A percentile compares a stretch with the other conserved stretches of the same genome.
These are phyloP conservation scores for Paracorniculantispora psalliotae DNA, from an alignment of 2,329 filamentous ascomycete genomes.

Conservation along the genomic window DNA sequence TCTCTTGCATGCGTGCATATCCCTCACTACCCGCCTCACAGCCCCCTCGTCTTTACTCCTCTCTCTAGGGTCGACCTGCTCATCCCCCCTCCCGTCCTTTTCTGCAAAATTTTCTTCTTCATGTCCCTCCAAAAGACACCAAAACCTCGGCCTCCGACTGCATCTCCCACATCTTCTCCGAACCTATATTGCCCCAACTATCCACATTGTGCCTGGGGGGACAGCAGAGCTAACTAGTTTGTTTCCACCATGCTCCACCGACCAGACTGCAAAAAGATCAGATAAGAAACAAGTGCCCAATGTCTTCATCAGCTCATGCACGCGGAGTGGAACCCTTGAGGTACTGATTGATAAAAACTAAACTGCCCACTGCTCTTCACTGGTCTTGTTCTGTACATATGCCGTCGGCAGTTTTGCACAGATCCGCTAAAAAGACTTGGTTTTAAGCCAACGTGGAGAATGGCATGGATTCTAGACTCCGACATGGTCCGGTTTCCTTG, in stretches of 20 bases:
- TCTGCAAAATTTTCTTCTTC: background rate
- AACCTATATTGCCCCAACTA: background rate
- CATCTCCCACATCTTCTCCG: background rate
- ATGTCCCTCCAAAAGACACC: background rate
- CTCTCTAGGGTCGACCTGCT: constrained; percentile 9
- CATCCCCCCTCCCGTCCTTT: background rate
- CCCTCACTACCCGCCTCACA: background rate
- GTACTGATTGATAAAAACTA: constrained; percentile 13
- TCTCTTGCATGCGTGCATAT: background rate
- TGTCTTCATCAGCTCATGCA: constrained; percentile 1
- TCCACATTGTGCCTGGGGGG: background rate
- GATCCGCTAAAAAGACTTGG: constrained; percentile 7
- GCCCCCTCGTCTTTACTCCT: background rate
- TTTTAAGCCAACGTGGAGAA: constrained; percentile 1
- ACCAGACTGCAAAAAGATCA: constrained; percentile 10
- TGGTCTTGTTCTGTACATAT: background rate
- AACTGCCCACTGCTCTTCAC: constrained; percentile 1
- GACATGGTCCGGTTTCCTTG: background rate
- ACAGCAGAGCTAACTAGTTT: background rate
- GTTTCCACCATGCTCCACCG: constrained; percentile 1
- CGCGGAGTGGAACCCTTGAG: background rate
- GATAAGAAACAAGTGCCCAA: background rate
- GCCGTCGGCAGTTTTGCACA: background rate
- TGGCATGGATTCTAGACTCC: constrained; percentile 3
- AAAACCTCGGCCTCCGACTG: background rate